These are phyloP conservation scores for Ustilago sp. DNA, from an alignment of 1,284 basidiomycete species.

Conservation along the genomic window DNA sequence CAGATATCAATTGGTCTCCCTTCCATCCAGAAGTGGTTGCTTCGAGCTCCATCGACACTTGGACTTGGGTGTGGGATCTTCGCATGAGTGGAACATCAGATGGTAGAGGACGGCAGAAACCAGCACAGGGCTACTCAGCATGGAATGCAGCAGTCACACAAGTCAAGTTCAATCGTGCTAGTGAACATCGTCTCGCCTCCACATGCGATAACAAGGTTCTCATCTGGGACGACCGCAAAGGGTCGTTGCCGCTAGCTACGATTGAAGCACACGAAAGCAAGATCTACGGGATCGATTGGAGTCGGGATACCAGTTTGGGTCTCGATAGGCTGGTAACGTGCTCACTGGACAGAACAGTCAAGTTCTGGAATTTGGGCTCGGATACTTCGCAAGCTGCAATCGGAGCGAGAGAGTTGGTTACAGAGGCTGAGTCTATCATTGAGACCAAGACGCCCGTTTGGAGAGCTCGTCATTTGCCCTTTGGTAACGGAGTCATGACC, in stretches of 20 bases:
- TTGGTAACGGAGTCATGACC: slow-evolving; percentile 88
- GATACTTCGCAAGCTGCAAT: slow-evolving; percentile 57
- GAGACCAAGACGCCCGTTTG: slow-evolving; percentile 89
- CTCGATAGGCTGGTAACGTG: slow-evolving; percentile 66
- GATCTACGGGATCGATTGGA: slow-evolving; percentile 69
- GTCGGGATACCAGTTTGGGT: slow-evolving; percentile 56
- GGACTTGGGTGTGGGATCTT: slow-evolving; percentile 68
- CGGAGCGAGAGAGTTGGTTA: slow-evolving; percentile 59
- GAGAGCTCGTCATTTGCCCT: slow-evolving; percentile 91
- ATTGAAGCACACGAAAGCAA: slow-evolving; percentile 66
- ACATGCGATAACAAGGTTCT: slow-evolving; percentile 67
- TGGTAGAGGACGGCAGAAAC: slow-evolving; percentile 38
- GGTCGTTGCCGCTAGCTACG: slow-evolving; percentile 55
- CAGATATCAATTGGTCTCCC: slow-evolving; percentile 69
- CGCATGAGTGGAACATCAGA: slow-evolving; percentile 50
- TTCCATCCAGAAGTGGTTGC: slow-evolving; percentile 67
- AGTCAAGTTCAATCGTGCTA: slow-evolving; percentile 64
- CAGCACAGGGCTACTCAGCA: slow-evolving; percentile 64
- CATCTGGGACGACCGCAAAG: slow-evolving; percentile 68
- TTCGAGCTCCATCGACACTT: slow-evolving; percentile 67
- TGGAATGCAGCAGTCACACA: slow-evolving; percentile 69
- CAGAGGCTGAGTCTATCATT: slow-evolving; percentile 72
- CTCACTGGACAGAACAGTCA: slow-evolving; percentile 67
- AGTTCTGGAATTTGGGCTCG: slow-evolving; percentile 63
- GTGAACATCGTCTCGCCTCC: slow-evolving; percentile 54